A percentile compares a stretch with the other conserved stretches of the same genome.
Evolutionary conservation across 495 filamentous ascomycete species (phyloP).

Genomic region (Neurospora sp.): DNA sequence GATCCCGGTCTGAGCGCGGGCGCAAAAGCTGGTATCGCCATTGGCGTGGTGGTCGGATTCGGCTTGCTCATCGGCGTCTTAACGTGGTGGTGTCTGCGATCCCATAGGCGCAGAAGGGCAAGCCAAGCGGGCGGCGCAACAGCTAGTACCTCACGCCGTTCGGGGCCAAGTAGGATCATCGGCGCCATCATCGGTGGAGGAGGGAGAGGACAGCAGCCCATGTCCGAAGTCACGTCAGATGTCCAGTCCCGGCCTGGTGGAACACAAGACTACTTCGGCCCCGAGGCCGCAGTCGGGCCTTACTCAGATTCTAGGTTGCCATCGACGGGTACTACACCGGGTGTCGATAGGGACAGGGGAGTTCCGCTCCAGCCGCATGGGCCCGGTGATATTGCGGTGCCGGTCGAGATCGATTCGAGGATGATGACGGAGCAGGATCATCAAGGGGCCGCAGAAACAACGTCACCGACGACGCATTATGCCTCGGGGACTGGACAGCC

Average conservation of each 20-base stretch:
- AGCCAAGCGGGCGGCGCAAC: conserved; percentile 2
- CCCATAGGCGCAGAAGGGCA: conserved; percentile 12
- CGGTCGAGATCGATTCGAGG: conserved; percentile 26
- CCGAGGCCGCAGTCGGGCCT: conserved; percentile 23
- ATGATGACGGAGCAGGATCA: conserved; percentile 8
- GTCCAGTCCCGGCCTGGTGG: conserved; percentile 15
- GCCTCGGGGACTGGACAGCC: background rate
- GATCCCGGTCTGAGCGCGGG: conserved; percentile 20
- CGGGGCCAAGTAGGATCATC: conserved; percentile 1
- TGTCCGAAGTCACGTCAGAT: conserved; percentile 20
- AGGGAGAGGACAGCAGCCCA: conserved; percentile 5
- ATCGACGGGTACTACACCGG: conserved; percentile 12
- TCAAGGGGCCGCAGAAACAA: conserved; percentile 16
- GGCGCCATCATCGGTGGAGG: conserved; percentile 3
- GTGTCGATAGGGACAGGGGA: conserved; percentile 5
- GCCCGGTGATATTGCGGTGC: conserved; percentile 22
- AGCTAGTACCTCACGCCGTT: background rate
- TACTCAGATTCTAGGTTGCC: conserved; percentile 18
- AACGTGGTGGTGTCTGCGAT: conserved; percentile 27
- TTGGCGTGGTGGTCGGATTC: conserved; percentile 30
- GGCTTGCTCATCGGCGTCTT: conserved; percentile 25
- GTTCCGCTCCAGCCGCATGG: conserved; percentile 20
- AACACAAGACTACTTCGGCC: conserved; percentile 24
- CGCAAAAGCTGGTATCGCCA: conserved; percentile 36
- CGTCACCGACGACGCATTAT: conserved; percentile 23